Conservation (phyloP, 768 basidiomycete genomes). For the Tubosaeta brunneosetosa region DNA sequence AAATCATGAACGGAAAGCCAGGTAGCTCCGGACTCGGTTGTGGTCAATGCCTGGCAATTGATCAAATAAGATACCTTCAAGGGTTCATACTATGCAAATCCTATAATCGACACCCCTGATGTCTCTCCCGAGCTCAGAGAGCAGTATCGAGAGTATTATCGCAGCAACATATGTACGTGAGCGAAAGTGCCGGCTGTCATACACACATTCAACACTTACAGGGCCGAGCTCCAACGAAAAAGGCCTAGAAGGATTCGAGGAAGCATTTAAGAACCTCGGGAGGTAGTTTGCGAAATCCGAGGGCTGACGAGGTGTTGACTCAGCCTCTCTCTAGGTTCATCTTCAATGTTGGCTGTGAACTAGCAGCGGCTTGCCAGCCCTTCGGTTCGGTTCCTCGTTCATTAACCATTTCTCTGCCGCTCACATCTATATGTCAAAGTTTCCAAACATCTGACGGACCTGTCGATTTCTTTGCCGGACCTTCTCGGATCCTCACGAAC, state of each 20-base stretch:
- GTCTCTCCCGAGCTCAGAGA: conserved; percentile 51
- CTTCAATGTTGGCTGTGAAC: conserved; percentile 72
- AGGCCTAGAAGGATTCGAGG: conserved; percentile 72
- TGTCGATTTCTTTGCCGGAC: conserved; percentile 59
- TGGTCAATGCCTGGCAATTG: not conserved
- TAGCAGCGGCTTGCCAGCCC: conserved; percentile 86
- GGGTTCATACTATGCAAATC: conserved; percentile 90
- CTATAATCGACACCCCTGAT: conserved; percentile 60
- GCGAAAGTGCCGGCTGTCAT: not conserved
- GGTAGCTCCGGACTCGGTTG: conserved; percentile 38
- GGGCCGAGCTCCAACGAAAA: conserved; percentile 61
- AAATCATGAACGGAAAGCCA: conserved; percentile 94
- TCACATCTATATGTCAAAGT: conserved; percentile 36
- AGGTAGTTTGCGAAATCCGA: conserved; percentile 34
- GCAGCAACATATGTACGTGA: conserved; percentile 76
- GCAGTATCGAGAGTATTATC: conserved; percentile 80
- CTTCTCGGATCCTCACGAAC: conserved; percentile 77
- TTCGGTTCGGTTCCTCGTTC: conserved; percentile 55
- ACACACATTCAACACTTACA: conserved; percentile 23
- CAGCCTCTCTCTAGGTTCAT: conserved; percentile 50
- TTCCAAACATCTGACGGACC: conserved; percentile 58
- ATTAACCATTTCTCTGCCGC: not conserved
- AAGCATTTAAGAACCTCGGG: conserved; percentile 84
- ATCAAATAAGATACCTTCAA: conserved; percentile 65
- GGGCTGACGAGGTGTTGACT: conserved; percentile 2